Percentiles rank a stretch among this genome's conserved stretches.
These are phyloP conservation scores for Oenanthe javanica DNA, from an alignment of 140 eudicot species.

Conservation along the genomic window DNA sequence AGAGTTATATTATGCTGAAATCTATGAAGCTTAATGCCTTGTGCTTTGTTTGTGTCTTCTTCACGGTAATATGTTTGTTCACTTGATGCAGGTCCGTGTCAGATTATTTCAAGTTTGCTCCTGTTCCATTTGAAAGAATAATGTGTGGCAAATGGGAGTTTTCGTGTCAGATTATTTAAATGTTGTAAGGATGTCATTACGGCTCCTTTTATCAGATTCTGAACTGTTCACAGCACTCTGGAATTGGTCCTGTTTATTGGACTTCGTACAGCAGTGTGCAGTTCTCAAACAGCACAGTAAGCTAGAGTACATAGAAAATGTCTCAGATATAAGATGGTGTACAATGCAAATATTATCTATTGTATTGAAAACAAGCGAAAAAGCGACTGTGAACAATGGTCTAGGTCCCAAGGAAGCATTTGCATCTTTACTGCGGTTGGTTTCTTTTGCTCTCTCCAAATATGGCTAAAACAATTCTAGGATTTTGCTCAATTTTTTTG, in stretches of 20 bases:
- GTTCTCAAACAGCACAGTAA: slow-evolving; percentile 16
- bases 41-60: neutral
- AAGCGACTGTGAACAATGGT: slow-evolving; percentile 32
- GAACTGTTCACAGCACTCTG: slow-evolving; percentile 52
- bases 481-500: neutral
- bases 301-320: slow-evolving; percentile 23
- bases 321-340: slow-evolving; percentile 65
- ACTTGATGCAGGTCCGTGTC: slow-evolving; percentile 50
- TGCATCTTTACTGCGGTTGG: slow-evolving; percentile 66
- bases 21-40: neutral
- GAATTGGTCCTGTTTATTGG: slow-evolving; percentile 80
- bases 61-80: slow-evolving; percentile 14
- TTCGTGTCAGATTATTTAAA: slow-evolving; percentile 41
- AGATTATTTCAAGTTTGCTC: slow-evolving; percentile 55
- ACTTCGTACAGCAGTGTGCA: slow-evolving; percentile 34
- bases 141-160: slow-evolving; percentile 18
- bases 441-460: neutral
- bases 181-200: slow-evolving; percentile 58
- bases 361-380: slow-evolving; percentile 45
- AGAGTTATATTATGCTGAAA: neutral
- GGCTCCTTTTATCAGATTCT: slow-evolving; percentile 58
- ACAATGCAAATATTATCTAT: slow-evolving; percentile 41
- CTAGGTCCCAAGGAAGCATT: slow-evolving; percentile 49
- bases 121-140: slow-evolving; percentile 67
- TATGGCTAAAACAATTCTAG: neutral